phyloP scores from a whole-genome alignment of 1,284 basidiomycete species.

The Bjerkandera adusta region DNA sequence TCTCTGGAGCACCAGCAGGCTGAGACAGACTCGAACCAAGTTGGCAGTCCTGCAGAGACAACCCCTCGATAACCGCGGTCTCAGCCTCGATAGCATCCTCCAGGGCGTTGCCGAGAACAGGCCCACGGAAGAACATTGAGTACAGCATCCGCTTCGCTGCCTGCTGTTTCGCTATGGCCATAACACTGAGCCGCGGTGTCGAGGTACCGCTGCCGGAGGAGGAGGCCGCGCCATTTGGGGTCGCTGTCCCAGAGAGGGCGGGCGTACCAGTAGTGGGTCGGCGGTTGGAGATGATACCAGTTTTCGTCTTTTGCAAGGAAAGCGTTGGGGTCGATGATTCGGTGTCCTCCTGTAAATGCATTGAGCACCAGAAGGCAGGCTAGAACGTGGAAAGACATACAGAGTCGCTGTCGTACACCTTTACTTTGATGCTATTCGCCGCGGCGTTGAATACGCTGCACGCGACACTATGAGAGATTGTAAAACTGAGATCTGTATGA shows the following conservation, averaged over 20 bases:
- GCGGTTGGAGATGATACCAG: conserved; percentile 76
- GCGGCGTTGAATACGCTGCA: conserved; percentile 74
- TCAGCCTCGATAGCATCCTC: conserved; percentile 14
- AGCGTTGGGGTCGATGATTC: conserved; percentile 22
- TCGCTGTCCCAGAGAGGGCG: conserved; percentile 45
- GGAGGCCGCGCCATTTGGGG: conserved; percentile 33
- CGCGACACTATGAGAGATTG: not conserved
- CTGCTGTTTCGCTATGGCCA: conserved; percentile 73
- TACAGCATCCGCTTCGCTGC: conserved; percentile 76
- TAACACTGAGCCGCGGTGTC: conserved; percentile 46
- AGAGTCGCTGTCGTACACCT: conserved; percentile 52
- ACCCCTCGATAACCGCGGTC: not conserved
- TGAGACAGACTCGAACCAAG: not conserved
- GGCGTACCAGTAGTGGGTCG: conserved; percentile 54
- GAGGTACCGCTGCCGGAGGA: conserved; percentile 28
- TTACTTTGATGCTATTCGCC: conserved; percentile 74
- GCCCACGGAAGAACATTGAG: conserved; percentile 77
- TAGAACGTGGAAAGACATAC: conserved; percentile 22
- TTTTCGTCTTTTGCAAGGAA: conserved; percentile 57
- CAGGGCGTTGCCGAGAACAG: conserved; percentile 52
- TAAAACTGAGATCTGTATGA: conserved; percentile 5
- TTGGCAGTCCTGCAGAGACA: not conserved
- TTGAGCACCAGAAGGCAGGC: not conserved
- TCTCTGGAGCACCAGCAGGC: not conserved
- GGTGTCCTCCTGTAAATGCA: conserved; percentile 24